Base-by-base conservation (phyloP, 192 early-diverging fungal genomes). In the Podila minutissima region DNA sequence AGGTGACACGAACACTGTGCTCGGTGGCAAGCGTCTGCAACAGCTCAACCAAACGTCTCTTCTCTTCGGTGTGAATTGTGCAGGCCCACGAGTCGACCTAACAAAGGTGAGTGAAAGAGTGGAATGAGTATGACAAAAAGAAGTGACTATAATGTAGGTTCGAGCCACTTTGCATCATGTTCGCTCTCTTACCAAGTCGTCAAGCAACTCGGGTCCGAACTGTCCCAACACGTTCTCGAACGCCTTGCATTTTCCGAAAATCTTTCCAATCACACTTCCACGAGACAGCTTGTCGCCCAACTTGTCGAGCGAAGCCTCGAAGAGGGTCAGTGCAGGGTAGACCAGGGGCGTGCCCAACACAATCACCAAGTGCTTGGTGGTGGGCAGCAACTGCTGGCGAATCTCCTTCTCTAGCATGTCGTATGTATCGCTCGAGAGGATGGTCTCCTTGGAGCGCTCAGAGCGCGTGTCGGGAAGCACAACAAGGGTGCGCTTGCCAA, bases 181-280 rank as follows among this genome's bases (percentile, higher is more conserved):
- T 37, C 32, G 26, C 11, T 5, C 41, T 1, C 58, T 70, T 76
- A 76, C 92, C 89, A 96, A 84, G 69, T 96, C 95, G 78, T 97
- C 95, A 26, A 91, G 82, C 35, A 97, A 85, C 72, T 97, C 94
- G 19, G 93, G 92, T 73, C 95, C 93, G 64, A 94, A 95, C 85
- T 94, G 94, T 53, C 85, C 84, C 46, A 89, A 85, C 26, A 92
- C 83, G 29, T 81, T 77, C 72, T 77, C 74, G 87, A 72, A 67
- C 86, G 87, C 64, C 85, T 88, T 58, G 87, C 86, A 74, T 88
- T 91, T 62, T 82, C 87, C 38, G 88, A 84, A 51, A 89, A 76
- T 67, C 67, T 81, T 81, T 46, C 77, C 77, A 55, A 81, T 24
- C 51, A 81, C 22, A 41, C 71, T 59, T 64, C 74, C 81, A 29